Evolutionary conservation across 768 basidiomycete species (phyloP).

Genomic region (Myochromella boudieri): DNA sequence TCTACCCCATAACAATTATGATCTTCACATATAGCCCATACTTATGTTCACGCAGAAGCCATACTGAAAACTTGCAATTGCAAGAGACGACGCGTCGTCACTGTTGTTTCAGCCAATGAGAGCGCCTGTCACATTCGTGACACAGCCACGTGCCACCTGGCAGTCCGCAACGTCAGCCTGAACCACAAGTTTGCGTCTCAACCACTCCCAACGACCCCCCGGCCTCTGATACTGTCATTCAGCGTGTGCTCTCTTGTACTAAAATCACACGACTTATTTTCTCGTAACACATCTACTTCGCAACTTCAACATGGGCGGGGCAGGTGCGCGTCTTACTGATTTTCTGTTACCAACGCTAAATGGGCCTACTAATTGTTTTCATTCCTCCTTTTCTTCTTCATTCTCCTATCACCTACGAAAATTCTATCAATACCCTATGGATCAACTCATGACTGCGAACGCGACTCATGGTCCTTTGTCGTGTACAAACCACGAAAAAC

Average conservation of each 20-base stretch:
- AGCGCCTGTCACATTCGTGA: constrained; percentile 6
- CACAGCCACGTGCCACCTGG: constrained; percentile 14
- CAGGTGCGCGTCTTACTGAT: constrained; percentile 31
- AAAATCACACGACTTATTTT: constrained; percentile 6
- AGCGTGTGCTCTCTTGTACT: constrained; percentile 1
- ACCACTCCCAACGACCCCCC: constrained; percentile 5
- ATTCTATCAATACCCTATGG: too few species aligned
- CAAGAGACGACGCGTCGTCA: too few species aligned
- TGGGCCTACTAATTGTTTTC: constrained; percentile 13
- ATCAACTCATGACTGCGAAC: too few species aligned
- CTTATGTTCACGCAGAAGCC: too few species aligned
- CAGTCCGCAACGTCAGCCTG: constrained; percentile 16
- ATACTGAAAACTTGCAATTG: too few species aligned
- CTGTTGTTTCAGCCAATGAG: too few species aligned
- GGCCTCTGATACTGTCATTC: constrained; percentile 2
- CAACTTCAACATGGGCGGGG: constrained; percentile 38
- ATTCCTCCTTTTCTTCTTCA: constrained; percentile 5
- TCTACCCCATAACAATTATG: too few species aligned
- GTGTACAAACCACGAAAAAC: neutral
- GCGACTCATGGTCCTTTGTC: neutral
- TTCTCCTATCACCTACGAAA: neutral
- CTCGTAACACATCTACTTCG: constrained; percentile 15
- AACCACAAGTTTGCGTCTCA: constrained; percentile 10
- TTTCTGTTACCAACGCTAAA: constrained; percentile 2
- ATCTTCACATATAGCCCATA: too few species aligned